A percentile compares a stretch with the other conserved stretches of the same genome.
Conservation (phyloP, 169 alveolate genomes). For the Ichthyophthirius multifiliis region DNA sequence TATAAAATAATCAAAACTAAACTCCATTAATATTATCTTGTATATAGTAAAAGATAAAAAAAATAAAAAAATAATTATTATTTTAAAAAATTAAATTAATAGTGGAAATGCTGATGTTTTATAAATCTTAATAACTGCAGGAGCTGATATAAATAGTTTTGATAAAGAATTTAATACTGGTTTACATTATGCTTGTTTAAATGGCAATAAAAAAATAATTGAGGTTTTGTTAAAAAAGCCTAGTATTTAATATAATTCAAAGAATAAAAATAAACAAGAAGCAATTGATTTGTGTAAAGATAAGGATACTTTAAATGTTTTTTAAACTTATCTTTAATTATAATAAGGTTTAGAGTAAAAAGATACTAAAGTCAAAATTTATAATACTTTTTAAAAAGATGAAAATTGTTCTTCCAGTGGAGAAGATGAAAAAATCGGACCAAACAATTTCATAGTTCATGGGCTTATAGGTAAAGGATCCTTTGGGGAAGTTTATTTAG, state of each 20-base stretch:
- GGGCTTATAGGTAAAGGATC: slow-evolving; percentile 81
- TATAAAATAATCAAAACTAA: too few species aligned
- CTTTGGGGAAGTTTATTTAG: slow-evolving; percentile 86
- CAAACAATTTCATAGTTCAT: slow-evolving; percentile 42
- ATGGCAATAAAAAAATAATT: slow-evolving; percentile 24
- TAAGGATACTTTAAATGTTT: slow-evolving; percentile 13
- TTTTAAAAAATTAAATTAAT: too few species aligned
- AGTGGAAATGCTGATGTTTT: too few species aligned
- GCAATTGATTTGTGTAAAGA: slow-evolving; percentile 33
- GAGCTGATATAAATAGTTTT: too few species aligned
- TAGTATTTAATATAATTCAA: slow-evolving; percentile 11
- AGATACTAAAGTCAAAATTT: not conserved
- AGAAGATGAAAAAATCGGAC: slow-evolving; percentile 44
- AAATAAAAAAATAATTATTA: too few species aligned
- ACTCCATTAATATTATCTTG: too few species aligned
- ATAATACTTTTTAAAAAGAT: not conserved
- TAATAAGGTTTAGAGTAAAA: not conserved
- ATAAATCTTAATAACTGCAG: too few species aligned
- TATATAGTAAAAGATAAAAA: too few species aligned
- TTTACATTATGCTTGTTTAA: not conserved
- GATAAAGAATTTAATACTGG: too few species aligned
- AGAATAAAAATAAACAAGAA: slow-evolving; percentile 23
- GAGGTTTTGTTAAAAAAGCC: slow-evolving; percentile 40
- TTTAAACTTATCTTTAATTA: slow-evolving; percentile 17
- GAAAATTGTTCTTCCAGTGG: not conserved